phyloP scores from a whole-genome alignment of 257 asterid genomes.

The Gardenia jasminoides region DNA sequence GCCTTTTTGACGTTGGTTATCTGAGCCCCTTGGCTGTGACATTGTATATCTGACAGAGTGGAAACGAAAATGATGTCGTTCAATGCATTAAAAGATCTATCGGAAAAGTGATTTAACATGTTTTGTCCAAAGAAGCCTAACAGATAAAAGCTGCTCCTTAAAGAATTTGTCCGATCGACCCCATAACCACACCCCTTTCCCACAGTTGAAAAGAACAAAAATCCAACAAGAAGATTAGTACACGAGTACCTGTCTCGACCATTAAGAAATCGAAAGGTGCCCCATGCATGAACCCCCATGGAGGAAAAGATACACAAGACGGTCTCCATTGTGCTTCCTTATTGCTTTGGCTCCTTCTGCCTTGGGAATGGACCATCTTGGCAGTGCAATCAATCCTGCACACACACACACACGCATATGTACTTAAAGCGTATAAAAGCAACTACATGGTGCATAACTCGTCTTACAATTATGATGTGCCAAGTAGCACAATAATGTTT shows the following conservation, averaged over 20 bases:
- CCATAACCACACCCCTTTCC: background rate
- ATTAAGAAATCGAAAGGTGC: background rate
- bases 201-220: background rate
- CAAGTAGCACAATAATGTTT: background rate
- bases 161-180: background rate
- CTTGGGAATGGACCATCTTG: background rate
- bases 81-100: conserved; percentile 15
- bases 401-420: no score
- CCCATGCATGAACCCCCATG: background rate
- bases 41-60: background rate
- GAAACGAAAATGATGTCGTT: conserved; percentile 8
- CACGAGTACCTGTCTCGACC: conserved; percentile 17
- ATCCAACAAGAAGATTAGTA: background rate
- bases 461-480: background rate
- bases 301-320: background rate
- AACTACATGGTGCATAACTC: background rate
- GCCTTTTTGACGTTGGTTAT: background rate
- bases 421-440: background rate
- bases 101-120: background rate
- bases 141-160: background rate
- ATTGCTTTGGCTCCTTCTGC: background rate
- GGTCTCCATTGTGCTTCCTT: background rate
- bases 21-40: background rate
- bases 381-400: background rate
- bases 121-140: background rate